Conservation (phyloP, 1,284 basidiomycete genomes). For the Gastroboletus turbinatus region DNA sequence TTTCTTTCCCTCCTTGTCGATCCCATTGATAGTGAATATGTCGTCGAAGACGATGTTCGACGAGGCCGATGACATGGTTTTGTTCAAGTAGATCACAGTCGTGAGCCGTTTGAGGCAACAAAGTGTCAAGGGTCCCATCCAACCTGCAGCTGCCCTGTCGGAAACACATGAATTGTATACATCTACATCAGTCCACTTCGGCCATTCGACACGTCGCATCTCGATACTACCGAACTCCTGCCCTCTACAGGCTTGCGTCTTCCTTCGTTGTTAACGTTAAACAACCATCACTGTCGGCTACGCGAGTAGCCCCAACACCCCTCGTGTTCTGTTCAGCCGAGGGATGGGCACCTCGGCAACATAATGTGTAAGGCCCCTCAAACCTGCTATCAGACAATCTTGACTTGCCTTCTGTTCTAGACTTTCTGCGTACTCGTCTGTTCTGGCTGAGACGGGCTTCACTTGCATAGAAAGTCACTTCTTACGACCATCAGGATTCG, state of each 20-base stretch:
- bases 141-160: neutral
- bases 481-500: slow-evolving; percentile 30
- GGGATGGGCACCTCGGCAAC: slow-evolving; percentile 39
- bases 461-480: slow-evolving; percentile 59
- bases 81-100: neutral
- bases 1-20: slow-evolving; percentile 94
- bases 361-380: slow-evolving; percentile 28
- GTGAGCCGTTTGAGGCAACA: neutral
- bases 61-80: slow-evolving; percentile 57
- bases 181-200: neutral
- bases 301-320: slow-evolving; percentile 52
- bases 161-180: neutral
- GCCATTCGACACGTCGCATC: neutral
- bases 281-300: slow-evolving; percentile 40
- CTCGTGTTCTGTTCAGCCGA: slow-evolving; percentile 48
- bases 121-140: neutral
- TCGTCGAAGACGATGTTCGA: slow-evolving; percentile 88
- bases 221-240: neutral
- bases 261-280: slow-evolving; percentile 35
- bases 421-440: slow-evolving; percentile 36
- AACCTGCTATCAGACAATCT: neutral
- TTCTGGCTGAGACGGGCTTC: slow-evolving; percentile 59
- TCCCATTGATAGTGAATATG: slow-evolving; percentile 80
- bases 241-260: slow-evolving; percentile 13
- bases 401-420: neutral